Conservation (phyloP, 148 eudicot genomes). For the Cornus suecica region DNA sequence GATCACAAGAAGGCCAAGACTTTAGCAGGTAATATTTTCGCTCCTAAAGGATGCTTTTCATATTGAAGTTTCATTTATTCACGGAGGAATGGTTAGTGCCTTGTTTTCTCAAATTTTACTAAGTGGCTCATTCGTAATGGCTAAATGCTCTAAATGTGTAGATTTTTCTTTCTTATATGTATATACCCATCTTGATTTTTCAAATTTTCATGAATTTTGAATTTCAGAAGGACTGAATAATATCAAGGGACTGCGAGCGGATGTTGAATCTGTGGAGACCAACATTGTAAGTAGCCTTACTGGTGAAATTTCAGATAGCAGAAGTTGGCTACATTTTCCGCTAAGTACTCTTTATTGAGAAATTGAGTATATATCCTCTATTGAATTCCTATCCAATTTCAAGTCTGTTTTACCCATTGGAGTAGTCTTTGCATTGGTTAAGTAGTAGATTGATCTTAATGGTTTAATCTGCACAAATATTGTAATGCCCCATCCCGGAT, state of each 20-base stretch:
- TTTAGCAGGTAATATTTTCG: constrained; percentile 67
- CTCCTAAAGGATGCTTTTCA: background rate
- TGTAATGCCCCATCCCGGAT: no score
- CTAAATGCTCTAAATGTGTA: background rate
- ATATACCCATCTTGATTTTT: constrained; percentile 6
- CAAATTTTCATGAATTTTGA: background rate
- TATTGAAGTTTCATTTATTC: no score
- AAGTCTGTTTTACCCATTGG: background rate
- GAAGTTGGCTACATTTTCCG: background rate
- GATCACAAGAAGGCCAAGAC: constrained; percentile 86
- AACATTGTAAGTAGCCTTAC: constrained; percentile 68
- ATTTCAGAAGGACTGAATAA: constrained; percentile 69
- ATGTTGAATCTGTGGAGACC: constrained; percentile 69
- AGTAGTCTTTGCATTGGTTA: background rate
- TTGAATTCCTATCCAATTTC: background rate
- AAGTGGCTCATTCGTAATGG: background rate
- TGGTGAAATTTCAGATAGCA: background rate
- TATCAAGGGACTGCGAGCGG: constrained; percentile 74
- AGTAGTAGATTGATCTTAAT: background rate
- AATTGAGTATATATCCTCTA: background rate
- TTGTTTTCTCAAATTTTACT: background rate
- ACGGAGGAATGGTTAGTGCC: background rate
- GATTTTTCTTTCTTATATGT: background rate
- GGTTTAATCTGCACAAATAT: background rate
- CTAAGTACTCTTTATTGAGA: no score